phyloP scores from a whole-genome alignment of 495 filamentous ascomycete species.

The Podospora anserina region DNA sequence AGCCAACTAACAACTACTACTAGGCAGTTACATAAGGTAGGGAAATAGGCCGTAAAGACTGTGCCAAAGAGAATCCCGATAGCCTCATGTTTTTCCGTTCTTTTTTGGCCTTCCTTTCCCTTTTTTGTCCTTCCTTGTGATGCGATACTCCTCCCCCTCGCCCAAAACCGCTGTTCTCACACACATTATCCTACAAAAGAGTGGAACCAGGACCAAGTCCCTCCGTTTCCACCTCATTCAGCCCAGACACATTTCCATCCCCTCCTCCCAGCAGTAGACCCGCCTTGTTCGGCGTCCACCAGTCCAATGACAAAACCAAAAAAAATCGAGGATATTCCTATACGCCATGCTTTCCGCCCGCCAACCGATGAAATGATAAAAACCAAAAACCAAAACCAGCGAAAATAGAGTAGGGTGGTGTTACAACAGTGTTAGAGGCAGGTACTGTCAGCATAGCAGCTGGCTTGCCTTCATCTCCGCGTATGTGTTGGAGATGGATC shows the following conservation, averaged over 20 bases:
- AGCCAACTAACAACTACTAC: background rate
- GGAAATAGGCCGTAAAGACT: background rate
- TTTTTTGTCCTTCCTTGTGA: constrained; percentile 1
- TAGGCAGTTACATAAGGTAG: background rate
- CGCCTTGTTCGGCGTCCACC: background rate
- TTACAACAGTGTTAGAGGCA: background rate
- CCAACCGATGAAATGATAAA: background rate
- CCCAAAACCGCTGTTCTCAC: background rate
- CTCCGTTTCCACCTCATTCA: constrained; percentile 1
- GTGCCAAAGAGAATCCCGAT: background rate
- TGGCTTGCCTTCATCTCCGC: background rate
- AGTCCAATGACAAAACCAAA: background rate
- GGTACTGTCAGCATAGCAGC: background rate
- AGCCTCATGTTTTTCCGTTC: background rate
- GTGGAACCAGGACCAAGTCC: constrained; percentile 16
- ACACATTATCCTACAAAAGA: constrained; percentile 19
- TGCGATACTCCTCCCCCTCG: background rate
- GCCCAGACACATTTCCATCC: constrained; percentile 3
- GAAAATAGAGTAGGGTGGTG: background rate
- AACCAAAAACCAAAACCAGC: background rate
- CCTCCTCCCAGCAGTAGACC: background rate
- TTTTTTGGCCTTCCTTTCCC: background rate
- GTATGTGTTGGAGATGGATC: background rate
- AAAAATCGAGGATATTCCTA: background rate
- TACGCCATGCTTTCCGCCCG: background rate